These are phyloP conservation scores for Casuarina cunninghamiana DNA, from an alignment of 306 rosid species.

Conservation along the genomic window DNA sequence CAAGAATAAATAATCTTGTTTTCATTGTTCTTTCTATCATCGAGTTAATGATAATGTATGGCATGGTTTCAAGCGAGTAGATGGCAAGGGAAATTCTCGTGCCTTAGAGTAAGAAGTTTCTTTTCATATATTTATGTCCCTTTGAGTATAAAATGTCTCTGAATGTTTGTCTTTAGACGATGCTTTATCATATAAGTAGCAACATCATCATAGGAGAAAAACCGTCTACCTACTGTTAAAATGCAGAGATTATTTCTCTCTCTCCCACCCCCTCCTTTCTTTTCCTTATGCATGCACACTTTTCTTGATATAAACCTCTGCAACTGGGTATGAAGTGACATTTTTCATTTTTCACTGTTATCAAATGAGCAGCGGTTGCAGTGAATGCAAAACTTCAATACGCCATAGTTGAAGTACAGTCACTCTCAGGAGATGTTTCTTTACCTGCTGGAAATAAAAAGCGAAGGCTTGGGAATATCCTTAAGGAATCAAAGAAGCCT, in stretches of 20 bases:
- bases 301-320: background rate
- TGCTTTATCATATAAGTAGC: background rate
- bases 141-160: background rate
- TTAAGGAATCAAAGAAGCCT: slow-evolving; percentile 71
- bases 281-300: background rate
- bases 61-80: background rate
- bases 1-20: background rate
- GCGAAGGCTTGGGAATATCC: slow-evolving; percentile 59
- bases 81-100: background rate
- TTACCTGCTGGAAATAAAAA: slow-evolving; percentile 56
- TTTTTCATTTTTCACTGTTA: background rate
- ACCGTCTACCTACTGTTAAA: background rate
- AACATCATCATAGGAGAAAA: background rate
- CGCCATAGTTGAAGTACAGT: slow-evolving; percentile 77
- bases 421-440: slow-evolving; percentile 45
- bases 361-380: slow-evolving; percentile 76
- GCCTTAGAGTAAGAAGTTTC: background rate
- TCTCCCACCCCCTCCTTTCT: background rate
- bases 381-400: slow-evolving; percentile 89
- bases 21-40: background rate
- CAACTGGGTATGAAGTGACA: background rate
- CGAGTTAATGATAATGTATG: background rate
- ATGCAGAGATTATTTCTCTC: background rate
- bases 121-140: background rate
- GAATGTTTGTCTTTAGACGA: background rate